Conservation (phyloP, 345 rosid species). For the Bruguiera parviflora region DNA sequence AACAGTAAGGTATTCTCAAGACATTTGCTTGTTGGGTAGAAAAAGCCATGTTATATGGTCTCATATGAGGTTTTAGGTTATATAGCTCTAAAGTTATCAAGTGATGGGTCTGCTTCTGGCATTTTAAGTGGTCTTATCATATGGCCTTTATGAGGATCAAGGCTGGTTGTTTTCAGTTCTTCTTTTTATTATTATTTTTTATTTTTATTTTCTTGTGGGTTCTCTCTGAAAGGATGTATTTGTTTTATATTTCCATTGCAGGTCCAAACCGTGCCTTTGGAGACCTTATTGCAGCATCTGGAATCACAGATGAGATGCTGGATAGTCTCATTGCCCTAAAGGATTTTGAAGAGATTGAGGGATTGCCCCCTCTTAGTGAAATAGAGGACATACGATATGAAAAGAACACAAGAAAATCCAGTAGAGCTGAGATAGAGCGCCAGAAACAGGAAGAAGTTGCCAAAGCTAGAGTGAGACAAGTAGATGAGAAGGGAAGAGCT, state of each 20-base stretch:
- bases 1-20: not conserved
- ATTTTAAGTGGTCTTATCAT: not conserved
- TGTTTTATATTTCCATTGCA: slow-evolving; percentile 24
- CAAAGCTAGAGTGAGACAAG: slow-evolving; percentile 78
- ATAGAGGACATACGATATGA: slow-evolving; percentile 71
- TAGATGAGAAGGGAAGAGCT: slow-evolving; percentile 85
- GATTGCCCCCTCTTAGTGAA: slow-evolving; percentile 81
- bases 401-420: slow-evolving; percentile 62
- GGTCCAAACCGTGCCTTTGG: slow-evolving; percentile 94
- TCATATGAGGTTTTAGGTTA: not conserved
- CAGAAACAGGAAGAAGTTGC: slow-evolving; percentile 87
- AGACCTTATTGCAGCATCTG: slow-evolving; percentile 85
- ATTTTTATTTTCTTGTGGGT: not conserved
- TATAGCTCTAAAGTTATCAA: not conserved
- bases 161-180: not conserved
- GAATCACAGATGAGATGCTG: slow-evolving; percentile 88
- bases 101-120: not conserved
- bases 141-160: not conserved
- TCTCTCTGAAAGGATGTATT: slow-evolving; percentile 10
- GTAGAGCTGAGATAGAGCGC: slow-evolving; percentile 75
- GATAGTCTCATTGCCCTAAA: slow-evolving; percentile 85
- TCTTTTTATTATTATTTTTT: not conserved
- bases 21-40: not conserved
- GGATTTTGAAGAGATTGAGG: slow-evolving; percentile 77
- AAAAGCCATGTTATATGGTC: not conserved